These are phyloP conservation scores for Fusarium longipes DNA, from an alignment of 2,329 filamentous ascomycete species.

Conservation along the genomic window DNA sequence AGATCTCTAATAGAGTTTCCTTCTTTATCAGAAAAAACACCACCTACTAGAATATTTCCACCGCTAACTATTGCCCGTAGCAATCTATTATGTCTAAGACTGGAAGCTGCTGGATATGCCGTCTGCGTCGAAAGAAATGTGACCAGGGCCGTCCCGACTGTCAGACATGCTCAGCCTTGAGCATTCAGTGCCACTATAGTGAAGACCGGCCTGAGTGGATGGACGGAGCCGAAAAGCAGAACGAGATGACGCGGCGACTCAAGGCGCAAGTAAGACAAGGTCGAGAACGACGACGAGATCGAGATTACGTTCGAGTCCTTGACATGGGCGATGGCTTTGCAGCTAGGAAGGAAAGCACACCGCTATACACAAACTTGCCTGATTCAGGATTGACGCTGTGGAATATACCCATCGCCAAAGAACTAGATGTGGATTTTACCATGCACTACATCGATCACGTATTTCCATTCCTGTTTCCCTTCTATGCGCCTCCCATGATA, in stretches of 20 bases:
- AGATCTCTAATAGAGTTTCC: too few species aligned
- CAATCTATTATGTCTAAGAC: too few species aligned
- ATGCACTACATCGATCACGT: background rate
- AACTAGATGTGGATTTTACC: background rate
- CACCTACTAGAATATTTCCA: too few species aligned
- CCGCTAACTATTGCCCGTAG: too few species aligned
- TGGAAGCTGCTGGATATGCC: background rate
- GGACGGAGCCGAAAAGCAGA: background rate
- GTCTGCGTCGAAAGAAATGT: background rate
- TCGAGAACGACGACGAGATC: background rate
- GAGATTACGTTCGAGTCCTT: background rate
- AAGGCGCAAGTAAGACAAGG: background rate
- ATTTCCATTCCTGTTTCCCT: background rate
- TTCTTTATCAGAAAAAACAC: too few species aligned
- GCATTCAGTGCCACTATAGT: background rate
- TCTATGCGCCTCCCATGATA: background rate
- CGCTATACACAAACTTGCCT: too few species aligned
- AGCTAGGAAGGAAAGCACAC: too few species aligned
- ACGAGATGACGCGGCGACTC: background rate
- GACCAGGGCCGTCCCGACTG: background rate
- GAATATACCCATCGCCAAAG: background rate
- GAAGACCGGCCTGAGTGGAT: background rate
- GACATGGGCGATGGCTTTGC: too few species aligned
- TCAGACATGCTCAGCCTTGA: background rate
- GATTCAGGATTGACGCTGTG: too few species aligned